A percentile compares a stretch with the other conserved stretches of the same genome.
phyloP scores from a whole-genome alignment of 306 rosid species.

The Quercus gilva region DNA sequence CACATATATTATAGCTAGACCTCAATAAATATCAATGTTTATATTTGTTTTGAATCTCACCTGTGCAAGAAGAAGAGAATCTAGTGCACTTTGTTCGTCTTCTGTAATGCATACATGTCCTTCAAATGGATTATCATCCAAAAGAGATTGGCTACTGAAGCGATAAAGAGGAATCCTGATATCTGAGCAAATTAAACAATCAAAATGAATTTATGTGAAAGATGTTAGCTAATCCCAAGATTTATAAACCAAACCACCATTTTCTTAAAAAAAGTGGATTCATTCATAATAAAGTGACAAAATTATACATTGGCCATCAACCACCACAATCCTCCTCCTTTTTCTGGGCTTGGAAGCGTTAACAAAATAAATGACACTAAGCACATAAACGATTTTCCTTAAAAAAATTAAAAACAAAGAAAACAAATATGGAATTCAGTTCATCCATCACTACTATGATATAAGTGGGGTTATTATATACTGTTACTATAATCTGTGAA shows the following conservation, averaged over 20 bases:
- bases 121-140: conserved; percentile 8
- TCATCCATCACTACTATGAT: neutral
- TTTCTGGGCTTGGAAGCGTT: too few relatives aligned
- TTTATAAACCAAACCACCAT: neutral
- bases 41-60: conserved; percentile 2
- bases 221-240: neutral
- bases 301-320: too few relatives aligned
- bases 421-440: neutral
- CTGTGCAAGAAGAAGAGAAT: conserved; percentile 38
- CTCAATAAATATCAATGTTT: neutral
- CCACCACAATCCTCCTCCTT: too few relatives aligned
- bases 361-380: too few relatives aligned
- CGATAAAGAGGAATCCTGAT: conserved; percentile 27
- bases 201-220: neutral
- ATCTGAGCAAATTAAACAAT: conserved; percentile 11
- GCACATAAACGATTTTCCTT: neutral
- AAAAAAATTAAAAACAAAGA: neutral
- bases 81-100: conserved; percentile 27
- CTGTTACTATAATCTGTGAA: neutral
- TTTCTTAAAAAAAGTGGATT: too few relatives aligned
- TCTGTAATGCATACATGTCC: conserved; percentile 6
- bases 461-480: neutral
- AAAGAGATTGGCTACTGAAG: conserved; percentile 14
- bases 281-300: too few relatives aligned
- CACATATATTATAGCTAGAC: neutral